phyloP scores from a whole-genome alignment of 2,329 filamentous ascomycete species.

The Scedosporium apiospermum region DNA sequence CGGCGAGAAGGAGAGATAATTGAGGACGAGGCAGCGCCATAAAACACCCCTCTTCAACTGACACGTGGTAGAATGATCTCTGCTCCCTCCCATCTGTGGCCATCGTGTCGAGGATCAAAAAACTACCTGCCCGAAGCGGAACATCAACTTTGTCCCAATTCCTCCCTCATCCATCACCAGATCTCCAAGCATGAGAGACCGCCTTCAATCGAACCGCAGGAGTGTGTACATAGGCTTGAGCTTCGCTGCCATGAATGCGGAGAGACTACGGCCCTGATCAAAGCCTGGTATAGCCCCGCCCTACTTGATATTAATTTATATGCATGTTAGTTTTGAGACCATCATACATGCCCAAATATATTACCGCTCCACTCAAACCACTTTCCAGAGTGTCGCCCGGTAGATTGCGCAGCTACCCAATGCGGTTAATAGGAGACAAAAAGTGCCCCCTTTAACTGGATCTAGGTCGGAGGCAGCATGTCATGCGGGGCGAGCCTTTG shows the following conservation, averaged over 20 bases:
- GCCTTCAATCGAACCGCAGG: too few relatives aligned
- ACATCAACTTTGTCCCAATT: not conserved
- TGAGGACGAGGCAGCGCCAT: too few relatives aligned
- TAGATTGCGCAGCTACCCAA: not conserved
- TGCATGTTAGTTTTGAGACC: not conserved
- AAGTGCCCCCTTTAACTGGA: not conserved
- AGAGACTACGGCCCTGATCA: not conserved
- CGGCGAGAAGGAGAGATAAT: too few relatives aligned
- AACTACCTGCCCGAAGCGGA: not conserved
- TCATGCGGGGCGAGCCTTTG: not conserved
- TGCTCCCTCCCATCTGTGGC: not conserved
- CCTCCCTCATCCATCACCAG: not conserved
- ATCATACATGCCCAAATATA: not conserved
- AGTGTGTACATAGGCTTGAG: too few relatives aligned
- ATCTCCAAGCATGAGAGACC: too few relatives aligned
- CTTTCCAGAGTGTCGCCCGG: not conserved
- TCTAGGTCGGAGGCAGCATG: not conserved
- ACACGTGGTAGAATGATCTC: too few relatives aligned
- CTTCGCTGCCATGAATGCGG: too few relatives aligned
- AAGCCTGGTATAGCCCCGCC: not conserved
- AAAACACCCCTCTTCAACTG: too few relatives aligned
- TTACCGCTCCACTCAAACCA: not conserved
- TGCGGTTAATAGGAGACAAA: not conserved
- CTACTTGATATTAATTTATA: slow-evolving; percentile 1
- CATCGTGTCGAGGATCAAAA: not conserved